Evolutionary conservation across 2,329 filamentous ascomycete genomes (phyloP).

Genomic region (Colletotrichum sp.): DNA sequence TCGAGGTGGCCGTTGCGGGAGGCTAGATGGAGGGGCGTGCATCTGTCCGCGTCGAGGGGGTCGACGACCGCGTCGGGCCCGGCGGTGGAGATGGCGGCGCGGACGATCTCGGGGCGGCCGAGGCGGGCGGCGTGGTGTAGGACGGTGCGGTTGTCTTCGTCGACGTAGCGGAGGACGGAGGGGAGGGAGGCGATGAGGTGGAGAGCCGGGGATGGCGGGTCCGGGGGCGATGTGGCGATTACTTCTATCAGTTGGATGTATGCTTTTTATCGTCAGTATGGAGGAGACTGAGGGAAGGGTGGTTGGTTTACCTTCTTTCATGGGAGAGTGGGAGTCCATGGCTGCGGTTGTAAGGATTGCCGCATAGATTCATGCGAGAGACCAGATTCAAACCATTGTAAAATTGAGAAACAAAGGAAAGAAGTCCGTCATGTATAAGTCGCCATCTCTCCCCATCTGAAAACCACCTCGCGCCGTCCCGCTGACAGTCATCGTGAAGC

Average conservation of each 20-base stretch:
- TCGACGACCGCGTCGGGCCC: slow-evolving; percentile 9
- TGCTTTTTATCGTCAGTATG: background rate
- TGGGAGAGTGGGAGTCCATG: slow-evolving; percentile 23
- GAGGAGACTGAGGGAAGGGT: background rate
- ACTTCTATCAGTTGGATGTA: slow-evolving; percentile 21
- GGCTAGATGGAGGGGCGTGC: slow-evolving; percentile 23
- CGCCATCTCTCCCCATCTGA: background rate
- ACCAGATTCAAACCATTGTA: background rate
- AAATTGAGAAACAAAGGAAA: background rate
- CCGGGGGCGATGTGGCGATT: slow-evolving; percentile 1
- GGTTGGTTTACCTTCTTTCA: slow-evolving; percentile 15
- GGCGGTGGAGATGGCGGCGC: slow-evolving; percentile 9
- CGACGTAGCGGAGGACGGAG: slow-evolving; percentile 17
- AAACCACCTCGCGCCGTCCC: background rate
- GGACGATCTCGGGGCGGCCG: slow-evolving; percentile 9
- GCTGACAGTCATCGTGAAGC: background rate
- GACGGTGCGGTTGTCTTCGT: slow-evolving; percentile 15
- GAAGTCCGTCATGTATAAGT: background rate
- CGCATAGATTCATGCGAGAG: background rate
- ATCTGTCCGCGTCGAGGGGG: slow-evolving; percentile 9
- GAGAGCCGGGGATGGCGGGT: slow-evolving; percentile 2
- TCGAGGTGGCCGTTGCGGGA: slow-evolving; percentile 19
- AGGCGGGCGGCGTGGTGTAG: slow-evolving; percentile 21
- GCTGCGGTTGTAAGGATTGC: no score
- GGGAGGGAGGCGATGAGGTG: slow-evolving; percentile 21